Conservation (phyloP, 2,329 filamentous ascomycete species). For the Scopulariopsis brevicaulis region DNA sequence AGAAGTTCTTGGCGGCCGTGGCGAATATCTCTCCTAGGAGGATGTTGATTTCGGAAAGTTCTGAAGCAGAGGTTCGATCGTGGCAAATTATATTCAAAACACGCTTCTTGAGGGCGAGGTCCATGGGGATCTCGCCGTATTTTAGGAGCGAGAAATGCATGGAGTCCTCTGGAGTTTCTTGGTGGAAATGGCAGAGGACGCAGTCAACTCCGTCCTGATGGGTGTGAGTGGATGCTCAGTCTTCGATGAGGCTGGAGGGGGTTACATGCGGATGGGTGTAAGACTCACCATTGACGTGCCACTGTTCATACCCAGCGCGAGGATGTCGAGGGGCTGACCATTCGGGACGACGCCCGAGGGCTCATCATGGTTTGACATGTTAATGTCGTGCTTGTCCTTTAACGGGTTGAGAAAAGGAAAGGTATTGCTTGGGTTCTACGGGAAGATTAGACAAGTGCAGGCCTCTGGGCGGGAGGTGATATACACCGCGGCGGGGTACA, state of each 20-base stretch:
- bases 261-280: too few species aligned
- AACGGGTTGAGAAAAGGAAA: neutral
- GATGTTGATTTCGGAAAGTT: slow-evolving; percentile 44
- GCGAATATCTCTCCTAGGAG: slow-evolving; percentile 46
- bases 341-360: slow-evolving; percentile 3
- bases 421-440: neutral
- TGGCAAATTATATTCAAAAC: slow-evolving; percentile 46
- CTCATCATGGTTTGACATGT: neutral
- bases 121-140: slow-evolving; percentile 44
- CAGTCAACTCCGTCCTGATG: slow-evolving; percentile 40
- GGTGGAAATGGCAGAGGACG: slow-evolving; percentile 43
- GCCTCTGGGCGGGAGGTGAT: too few species aligned
- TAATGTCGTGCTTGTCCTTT: neutral
- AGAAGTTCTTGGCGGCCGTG: slow-evolving; percentile 36
- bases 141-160: slow-evolving; percentile 46
- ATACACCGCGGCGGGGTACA: too few species aligned
- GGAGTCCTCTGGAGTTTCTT: slow-evolving; percentile 34
- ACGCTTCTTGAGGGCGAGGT: slow-evolving; percentile 39
- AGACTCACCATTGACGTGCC: slow-evolving; percentile 32
- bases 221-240: too few species aligned
- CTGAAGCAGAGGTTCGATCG: slow-evolving; percentile 38
- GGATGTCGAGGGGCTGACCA: slow-evolving; percentile 29
- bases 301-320: slow-evolving; percentile 37
- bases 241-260: too few species aligned
- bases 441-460: neutral